Evolutionary conservation across 2,329 filamentous ascomycete genomes (phyloP), one percentile per base, ranked within the genome.

Genomic region (Bipolaris zeicola): DNA sequence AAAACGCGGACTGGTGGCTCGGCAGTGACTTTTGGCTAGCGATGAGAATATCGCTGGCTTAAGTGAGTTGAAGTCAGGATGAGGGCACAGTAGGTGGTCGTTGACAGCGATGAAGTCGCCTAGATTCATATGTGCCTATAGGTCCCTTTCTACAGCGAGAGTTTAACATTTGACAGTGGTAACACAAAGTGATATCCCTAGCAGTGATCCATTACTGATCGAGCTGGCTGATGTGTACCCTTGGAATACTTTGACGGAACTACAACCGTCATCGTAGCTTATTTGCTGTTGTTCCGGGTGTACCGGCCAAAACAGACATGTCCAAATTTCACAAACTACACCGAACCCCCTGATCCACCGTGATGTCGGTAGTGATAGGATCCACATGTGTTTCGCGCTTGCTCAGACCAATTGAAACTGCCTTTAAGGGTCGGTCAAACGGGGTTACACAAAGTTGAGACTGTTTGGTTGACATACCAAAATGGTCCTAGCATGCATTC

Each of bases 401-500:
- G 57, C 39, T 51, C 16, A 43, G 50, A 33, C 63, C 60, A 66
- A 65, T 65, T 56, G 61, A 41, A 57, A 26, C 46, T 36, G 41
- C 50, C 51, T 55, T 62, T 63, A 56, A 60, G 46, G 49, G 33
- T 55, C 44, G 37, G 43, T 54, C 54, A 60, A 58, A 36, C 51
- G 41, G 58, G 59, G 69, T 71, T 63, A 64, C 68, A 72, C 70
- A 66, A 54, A 43, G 46, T 58, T 58, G 49, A 49, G 39, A 58
- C 48, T 62, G 67, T 69, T 67, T 71, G 69, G 64, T 57, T 65
- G 61, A 64, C 61, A 59, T 51, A 52, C 63, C 46, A 28, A 61
- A 63, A 46, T 18, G 50, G 64, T 38, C 38, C 59, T 69, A 66
- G 68, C 57, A 65, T 58, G 55, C 69, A 72, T 73, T 72, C 69